Base-by-base conservation (phyloP, 192 early-diverging fungal species). In the Coemansia sp. region DNA sequence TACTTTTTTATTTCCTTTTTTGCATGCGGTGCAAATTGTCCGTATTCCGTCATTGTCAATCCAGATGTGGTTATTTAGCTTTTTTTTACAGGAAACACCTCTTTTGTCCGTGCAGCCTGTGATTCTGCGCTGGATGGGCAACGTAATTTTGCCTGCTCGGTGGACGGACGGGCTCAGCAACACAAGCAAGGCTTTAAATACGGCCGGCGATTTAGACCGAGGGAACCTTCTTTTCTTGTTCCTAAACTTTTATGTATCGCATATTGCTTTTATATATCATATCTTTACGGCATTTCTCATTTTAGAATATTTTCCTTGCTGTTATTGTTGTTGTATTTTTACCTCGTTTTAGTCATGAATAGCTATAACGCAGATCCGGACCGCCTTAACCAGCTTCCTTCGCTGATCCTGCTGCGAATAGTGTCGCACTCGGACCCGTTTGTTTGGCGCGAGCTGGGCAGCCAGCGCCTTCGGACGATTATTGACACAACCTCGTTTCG, bases 401-500 rank as follows among this genome's bases (percentile, higher is more conserved):
- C 62, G 49, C 68, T 65, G 29, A 48, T 69, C 2, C 67, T 77
- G 69, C 36, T 34, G 48, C 67, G 48, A 16, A 55, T 72, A 25
- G 60, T 77, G 17, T 55, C 69, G 7, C 60, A 60, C 32, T 65
- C 69, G 7, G 69, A 77, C 22, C 75, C 75, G 16, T n/a, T 11
- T 12, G 50, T 50, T 31, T 69, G 65, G 66, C 56, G 57, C 50
- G 42, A 29, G 5, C 33, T 66, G 18, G 48, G 45, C 18, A 69
- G 33, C 20, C 10, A 18, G 16, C 31, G 52, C 10, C 22, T 72
- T 17, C 48, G 69, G 58, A 31, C 48, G 7, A 51, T 72, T 17
- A 68, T 72, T 4, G 33, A 48, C 60, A 68, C 61, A 12, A 68
- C 66, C 3, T 67, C 69, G 17, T 77, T 77, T 40, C 75, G 75